Percentiles rank a stretch among this genome's conserved stretches.
These are phyloP conservation scores for Rutstroemia sydowiana DNA, from an alignment of 2,329 filamentous ascomycete species.

Conservation along the genomic window DNA sequence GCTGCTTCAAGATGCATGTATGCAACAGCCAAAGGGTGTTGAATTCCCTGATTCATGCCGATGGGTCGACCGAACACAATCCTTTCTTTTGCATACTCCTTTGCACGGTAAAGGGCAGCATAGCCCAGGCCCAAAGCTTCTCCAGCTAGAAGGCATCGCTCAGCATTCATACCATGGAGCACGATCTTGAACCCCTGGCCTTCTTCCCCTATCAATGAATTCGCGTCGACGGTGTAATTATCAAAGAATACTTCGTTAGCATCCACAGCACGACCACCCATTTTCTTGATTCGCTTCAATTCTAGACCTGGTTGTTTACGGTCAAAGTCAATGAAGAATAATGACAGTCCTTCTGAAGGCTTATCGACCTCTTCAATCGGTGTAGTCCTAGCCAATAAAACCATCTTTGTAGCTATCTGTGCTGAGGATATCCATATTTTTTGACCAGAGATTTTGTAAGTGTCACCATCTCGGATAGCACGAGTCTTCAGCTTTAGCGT, in stretches of 20 bases:
- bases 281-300: conserved; percentile 70
- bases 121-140: conserved; percentile 78
- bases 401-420: conserved; percentile 76
- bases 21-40: conserved; percentile 57
- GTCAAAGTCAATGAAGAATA: conserved; percentile 77
- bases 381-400: conserved; percentile 71
- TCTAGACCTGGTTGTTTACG: conserved; percentile 41
- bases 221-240: conserved; percentile 58
- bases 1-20: conserved; percentile 60
- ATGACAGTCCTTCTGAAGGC: conserved; percentile 65
- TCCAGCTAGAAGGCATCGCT: conserved; percentile 67
- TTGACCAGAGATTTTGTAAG: conserved; percentile 65
- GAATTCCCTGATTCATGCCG: conserved; percentile 58
- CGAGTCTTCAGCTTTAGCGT: conserved; percentile 63
- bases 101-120: conserved; percentile 55
- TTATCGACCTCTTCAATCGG: conserved; percentile 59
- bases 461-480: conserved; percentile 51
- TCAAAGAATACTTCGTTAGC: conserved; percentile 88
- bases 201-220: conserved; percentile 62
- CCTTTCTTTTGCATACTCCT: conserved; percentile 58
- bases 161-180: conserved; percentile 73
- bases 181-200: conserved; percentile 73
- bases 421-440: conserved; percentile 90
- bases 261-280: conserved; percentile 76
- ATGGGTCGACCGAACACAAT: conserved; percentile 59